Percentiles rank a stretch among this genome's conserved stretches.
These are phyloP conservation scores for Plenodomus biglobosus DNA, from an alignment of 2,329 filamentous ascomycete species.

Conservation along the genomic window DNA sequence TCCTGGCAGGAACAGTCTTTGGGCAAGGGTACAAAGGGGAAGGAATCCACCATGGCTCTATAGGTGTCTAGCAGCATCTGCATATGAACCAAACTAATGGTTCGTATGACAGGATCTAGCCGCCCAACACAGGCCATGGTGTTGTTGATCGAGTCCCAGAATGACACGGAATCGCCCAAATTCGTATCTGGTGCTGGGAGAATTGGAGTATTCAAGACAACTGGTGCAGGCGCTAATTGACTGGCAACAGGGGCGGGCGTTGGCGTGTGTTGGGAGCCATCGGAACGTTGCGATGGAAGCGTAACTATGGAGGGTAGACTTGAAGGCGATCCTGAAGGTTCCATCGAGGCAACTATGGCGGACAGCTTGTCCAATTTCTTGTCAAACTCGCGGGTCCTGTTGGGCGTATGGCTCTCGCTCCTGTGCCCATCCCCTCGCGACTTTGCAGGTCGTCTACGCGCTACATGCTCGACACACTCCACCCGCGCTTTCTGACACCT, in stretches of 20 bases:
- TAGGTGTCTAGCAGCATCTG: slow-evolving; percentile 37
- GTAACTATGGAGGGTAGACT: slow-evolving; percentile 27
- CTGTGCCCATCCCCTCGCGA: slow-evolving; percentile 29
- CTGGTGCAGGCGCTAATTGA: slow-evolving; percentile 17
- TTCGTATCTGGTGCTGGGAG: slow-evolving; percentile 29
- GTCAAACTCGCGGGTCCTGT: slow-evolving; percentile 37
- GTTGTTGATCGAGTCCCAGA: slow-evolving; percentile 41
- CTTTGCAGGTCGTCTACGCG: slow-evolving; percentile 40
- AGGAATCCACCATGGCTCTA: slow-evolving; percentile 37
- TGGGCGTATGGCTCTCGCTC: slow-evolving; percentile 29
- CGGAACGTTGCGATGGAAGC: slow-evolving; percentile 25
- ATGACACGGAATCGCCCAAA: slow-evolving; percentile 29
- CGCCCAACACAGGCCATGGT: slow-evolving; percentile 33
- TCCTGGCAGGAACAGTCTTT: slow-evolving; percentile 31
- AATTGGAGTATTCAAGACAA: slow-evolving; percentile 18
- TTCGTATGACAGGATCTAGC: slow-evolving; percentile 38
- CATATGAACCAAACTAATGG: slow-evolving; percentile 41
- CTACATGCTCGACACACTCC: slow-evolving; percentile 42
- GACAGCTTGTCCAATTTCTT: slow-evolving; percentile 40
- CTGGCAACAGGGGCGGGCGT: slow-evolving; percentile 13
- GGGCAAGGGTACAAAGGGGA: slow-evolving; percentile 38
- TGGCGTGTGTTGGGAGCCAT: slow-evolving; percentile 23
- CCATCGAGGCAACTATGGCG: slow-evolving; percentile 35
- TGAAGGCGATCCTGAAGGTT: slow-evolving; percentile 24
- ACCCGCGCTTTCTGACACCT: slow-evolving; percentile 43